Evolutionary conservation across 768 basidiomycete genomes (phyloP), one percentile per base, ranked within the genome.

Genomic region (Tulasnella sp.): DNA sequence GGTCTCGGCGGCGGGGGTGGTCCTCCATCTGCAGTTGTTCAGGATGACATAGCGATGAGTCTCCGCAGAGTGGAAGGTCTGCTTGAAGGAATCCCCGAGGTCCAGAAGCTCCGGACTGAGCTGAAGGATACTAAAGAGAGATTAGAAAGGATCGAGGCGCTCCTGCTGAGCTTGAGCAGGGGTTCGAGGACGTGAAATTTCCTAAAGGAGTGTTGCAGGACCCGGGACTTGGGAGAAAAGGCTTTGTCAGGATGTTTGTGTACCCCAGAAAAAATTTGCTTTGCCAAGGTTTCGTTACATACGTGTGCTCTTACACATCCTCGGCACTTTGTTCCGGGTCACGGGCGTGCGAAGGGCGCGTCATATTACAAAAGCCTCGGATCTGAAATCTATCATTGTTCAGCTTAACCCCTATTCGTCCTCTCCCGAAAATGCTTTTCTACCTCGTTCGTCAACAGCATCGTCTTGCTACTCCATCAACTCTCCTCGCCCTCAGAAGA

Each of bases 111-210:
- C 45, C 91, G 88, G 82, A 90, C 91, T 2, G 92, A 94, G 82
- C 91, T 95, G 88, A 92, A 89, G 81, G 93, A 94, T 81, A 82
- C 94, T 37, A 91, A 92, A 86, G 79, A 92, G 76, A 90, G 91
- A 67, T 92, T 93, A 83, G 89, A 89, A 22, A 87, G 92, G 45
- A 94, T 94, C 78, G 92, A 94, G 82, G 87, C 87, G 71, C 83
- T 94, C 58, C 79, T 94, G 54, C 81, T 93, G 72, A 87, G 87
- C 83, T 85, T 94, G 77, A 92, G 91, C 8, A 85, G 90, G 64
- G 88, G 88, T 0, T 88, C 89, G 88, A 84, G 90, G 77, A 88
- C 83, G 76, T 83, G 84, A 49, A 49, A 5, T 64, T 64, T 64
- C 58, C n/a, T 12, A 64, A 64, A 29, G n/a, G 25, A 31, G n/a